These are phyloP conservation scores for Abrus precatorius DNA, from an alignment of 306 rosid genomes.

Conservation along the genomic window DNA sequence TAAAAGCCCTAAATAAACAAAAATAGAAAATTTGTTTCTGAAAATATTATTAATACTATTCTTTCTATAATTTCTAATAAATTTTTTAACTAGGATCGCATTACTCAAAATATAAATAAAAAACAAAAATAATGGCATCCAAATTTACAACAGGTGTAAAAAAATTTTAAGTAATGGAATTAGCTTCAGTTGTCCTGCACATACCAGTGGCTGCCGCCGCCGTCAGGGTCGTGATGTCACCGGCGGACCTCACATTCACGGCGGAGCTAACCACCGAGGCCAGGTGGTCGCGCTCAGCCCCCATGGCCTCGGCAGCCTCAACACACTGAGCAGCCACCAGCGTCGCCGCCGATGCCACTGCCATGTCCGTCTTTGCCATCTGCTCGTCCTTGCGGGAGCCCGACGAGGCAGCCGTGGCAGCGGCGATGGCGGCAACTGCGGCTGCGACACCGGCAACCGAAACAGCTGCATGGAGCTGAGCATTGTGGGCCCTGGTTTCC, in stretches of 20 bases:
- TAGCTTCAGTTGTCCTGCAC: background rate
- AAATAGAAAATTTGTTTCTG: too few species aligned
- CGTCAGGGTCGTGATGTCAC: conserved; percentile 85
- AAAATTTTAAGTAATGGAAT: background rate
- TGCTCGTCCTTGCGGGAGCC: conserved; percentile 75
- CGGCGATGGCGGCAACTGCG: conserved; percentile 86
- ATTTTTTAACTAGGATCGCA: too few species aligned
- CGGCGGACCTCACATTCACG: conserved; percentile 87
- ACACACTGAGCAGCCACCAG: conserved; percentile 95
- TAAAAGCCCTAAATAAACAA: too few species aligned
- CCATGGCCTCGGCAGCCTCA: conserved; percentile 97
- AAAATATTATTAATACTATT: too few species aligned
- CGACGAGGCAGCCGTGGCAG: conserved; percentile 81
- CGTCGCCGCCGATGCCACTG: conserved; percentile 93
- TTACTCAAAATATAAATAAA: too few species aligned
- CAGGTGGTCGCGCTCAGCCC: conserved; percentile 94
- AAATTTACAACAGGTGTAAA: background rate
- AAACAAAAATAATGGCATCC: too few species aligned
- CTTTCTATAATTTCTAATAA: too few species aligned
- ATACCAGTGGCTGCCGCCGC: conserved; percentile 93
- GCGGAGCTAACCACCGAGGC: conserved; percentile 89
- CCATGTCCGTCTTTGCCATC: conserved; percentile 84
- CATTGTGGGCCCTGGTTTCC: conserved; percentile 89
- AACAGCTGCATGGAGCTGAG: conserved; percentile 94
- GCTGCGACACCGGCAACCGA: conserved; percentile 97